A percentile compares a stretch with the other conserved stretches of the same genome.
phyloP scores from a whole-genome alignment of 2,329 filamentous ascomycete genomes.

The Talaromyces pinophilus region DNA sequence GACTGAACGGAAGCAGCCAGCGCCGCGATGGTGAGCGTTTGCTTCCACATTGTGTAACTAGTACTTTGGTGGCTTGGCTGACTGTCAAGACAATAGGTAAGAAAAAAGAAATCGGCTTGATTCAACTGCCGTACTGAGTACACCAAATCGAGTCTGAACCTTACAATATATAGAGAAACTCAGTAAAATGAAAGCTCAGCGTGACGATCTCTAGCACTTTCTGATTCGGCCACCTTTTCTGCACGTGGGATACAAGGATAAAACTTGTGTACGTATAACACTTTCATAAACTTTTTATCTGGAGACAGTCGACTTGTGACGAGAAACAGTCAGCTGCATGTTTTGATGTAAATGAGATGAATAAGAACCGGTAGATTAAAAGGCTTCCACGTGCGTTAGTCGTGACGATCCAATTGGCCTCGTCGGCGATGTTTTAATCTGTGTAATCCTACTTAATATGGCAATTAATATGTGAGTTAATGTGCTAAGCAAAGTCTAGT shows the following conservation, averaged over 20 bases:
- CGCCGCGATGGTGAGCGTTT: neutral
- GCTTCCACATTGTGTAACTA: neutral
- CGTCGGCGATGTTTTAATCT: neutral
- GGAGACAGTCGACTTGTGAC: neutral
- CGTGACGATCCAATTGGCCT: constrained; percentile 14
- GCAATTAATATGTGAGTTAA: neutral
- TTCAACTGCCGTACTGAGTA: neutral
- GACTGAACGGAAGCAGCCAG: neutral
- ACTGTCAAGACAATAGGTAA: neutral
- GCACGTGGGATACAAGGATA: neutral
- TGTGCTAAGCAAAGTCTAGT: neutral
- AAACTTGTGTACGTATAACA: neutral
- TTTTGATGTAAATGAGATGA: neutral
- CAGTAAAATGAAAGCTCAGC: neutral
- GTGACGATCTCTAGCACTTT: no score
- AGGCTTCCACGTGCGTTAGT: constrained; percentile 13
- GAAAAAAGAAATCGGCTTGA: neutral
- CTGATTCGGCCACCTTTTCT: neutral
- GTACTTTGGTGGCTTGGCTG: neutral
- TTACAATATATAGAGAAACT: neutral
- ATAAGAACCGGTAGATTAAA: neutral
- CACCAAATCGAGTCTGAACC: neutral
- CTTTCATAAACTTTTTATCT: neutral
- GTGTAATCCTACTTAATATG: neutral
- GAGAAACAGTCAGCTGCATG: neutral